Base-by-base conservation (phyloP, 192 early-diverging fungal species). In the Dispira simplex region DNA sequence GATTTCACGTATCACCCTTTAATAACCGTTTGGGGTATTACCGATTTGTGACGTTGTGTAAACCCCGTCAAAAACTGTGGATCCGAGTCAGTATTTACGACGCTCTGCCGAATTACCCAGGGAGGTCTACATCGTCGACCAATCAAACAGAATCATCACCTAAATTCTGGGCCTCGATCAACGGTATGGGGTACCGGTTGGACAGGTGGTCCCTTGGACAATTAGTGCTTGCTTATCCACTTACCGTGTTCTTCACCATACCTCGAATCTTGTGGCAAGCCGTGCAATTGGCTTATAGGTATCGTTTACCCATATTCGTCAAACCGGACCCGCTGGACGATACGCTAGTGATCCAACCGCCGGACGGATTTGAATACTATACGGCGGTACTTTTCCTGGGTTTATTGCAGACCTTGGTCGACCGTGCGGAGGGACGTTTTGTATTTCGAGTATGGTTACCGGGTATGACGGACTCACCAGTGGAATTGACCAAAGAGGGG, bases 261-360 rank as follows among this genome's bases (percentile, higher is more conserved):
- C 81, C 81, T 11, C 52, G 81, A 1, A 83, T 83, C 66, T 66
- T 83, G 66, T 66, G 67, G 32, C 71, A 83, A 63, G 80, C 81
- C 25, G 73, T 51, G 27, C 64, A 63, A 39, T 60, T 83, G 16
- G 70, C 73, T 20, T 83, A 81, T 60, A 6, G 13, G 11, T 70
- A 81, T 48, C 59, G 60, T 21, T 51, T 83, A 55, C 46, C 48
- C 12, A 64, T 83, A n/a, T 83, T 76, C 58, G 80, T 71, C 48
- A 68, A 74, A 67, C 81, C 81, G 13, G 63, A 60, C 39, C 70
- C 70, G 10, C 59, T 69, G 25, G 32, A 39, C 32, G 32, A 6
- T 39, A 39, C 32, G 32, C 6, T 39, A 39, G 6, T 6, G 32
- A 39, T 39, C 6, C 32, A 39, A 6, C 32, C 32, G 32, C 32